Evolutionary conservation across 176 grass and related monocot species (phyloP), one percentile per base, ranked within the genome.

Genomic region (Dactylis glomerata): DNA sequence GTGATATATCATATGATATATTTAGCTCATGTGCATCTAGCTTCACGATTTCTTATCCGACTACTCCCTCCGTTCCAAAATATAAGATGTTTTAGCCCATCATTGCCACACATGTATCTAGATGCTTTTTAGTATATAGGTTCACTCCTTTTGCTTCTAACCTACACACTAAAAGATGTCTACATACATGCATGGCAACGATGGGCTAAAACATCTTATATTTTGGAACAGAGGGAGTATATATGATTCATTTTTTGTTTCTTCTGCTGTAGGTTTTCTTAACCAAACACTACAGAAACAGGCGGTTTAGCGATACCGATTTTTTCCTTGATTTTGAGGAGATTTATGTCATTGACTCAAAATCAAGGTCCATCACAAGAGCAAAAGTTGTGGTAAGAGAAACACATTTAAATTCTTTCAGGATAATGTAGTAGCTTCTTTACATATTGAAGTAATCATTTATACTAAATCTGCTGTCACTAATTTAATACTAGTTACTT

Each of bases 241-340:
- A 80, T 74, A 55, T 31, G n/a, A n/a, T 32, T 44, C 30, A 38
- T 72, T 44, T 30, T 30, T 77, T 56, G 33, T 83, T 58, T 57
- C 34, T 79, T 64, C 32, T 81, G 58, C 20, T 92, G 73, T 76
- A 95, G 96, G 91, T 94, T 84, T 98, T 98, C 86, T 87, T 98
- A 79, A 98, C 89, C 26, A 98, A 98, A 77, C 96, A 95, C 76
- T 98, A 95, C 30, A 85, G 89, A 85, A 98, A 95, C n/a, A 92
- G 91, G 79, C 79, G 96, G 23, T 76, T 78, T 65, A 82, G 86
- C 70, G 93, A 95, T 58, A 59, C 66, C 17, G 93, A 93, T 26
- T 98, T 98, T 67, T 92, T 94, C 38, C 96, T 95, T 85, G 96
- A 98, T 90, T 95, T 98, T 87, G 96, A 98, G 83, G 93, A 98